These are phyloP conservation scores for Leptomonas seymouri DNA, from an alignment of 208 protist species.

Conservation along the genomic window DNA sequence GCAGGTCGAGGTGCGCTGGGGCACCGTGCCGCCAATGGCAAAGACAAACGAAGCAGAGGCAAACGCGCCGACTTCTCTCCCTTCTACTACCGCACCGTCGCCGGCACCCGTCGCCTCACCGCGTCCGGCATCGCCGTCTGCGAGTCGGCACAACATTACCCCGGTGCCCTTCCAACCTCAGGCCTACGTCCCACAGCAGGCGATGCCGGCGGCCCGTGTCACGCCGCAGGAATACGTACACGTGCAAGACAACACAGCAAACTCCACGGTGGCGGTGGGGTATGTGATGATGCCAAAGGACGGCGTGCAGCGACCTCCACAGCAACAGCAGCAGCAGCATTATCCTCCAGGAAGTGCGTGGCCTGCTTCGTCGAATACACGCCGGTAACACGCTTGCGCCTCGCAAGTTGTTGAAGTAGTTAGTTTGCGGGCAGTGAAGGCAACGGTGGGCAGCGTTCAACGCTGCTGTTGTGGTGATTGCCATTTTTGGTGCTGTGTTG, in stretches of 20 bases:
- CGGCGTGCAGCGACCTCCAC: conserved; percentile 10
- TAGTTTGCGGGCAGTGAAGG: neutral
- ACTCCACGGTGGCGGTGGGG: conserved; percentile 65
- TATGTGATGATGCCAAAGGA: conserved; percentile 70
- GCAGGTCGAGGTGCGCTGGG: conserved; percentile 35
- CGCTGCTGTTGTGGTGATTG: too few relatives aligned
- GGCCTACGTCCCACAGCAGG: conserved; percentile 52
- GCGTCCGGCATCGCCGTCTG: conserved; percentile 18
- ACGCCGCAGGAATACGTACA: conserved; percentile 80
- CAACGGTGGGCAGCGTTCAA: neutral
- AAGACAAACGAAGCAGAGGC: neutral
- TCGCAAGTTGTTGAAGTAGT: neutral
- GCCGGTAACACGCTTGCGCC: neutral
- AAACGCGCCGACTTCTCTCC: neutral
- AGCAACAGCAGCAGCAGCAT: neutral
- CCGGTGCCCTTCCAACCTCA: conserved; percentile 76
- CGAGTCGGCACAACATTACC: conserved; percentile 38
- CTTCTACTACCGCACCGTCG: conserved; percentile 20
- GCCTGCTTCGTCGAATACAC: neutral
- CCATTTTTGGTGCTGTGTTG: neutral
- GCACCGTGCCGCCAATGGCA: conserved; percentile 40
- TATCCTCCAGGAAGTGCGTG: conserved; percentile 3
- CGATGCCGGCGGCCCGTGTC: conserved; percentile 29
- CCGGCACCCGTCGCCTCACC: conserved; percentile 12
- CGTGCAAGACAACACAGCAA: conserved; percentile 71